Evolutionary conservation across 495 filamentous ascomycete species (phyloP).

Genomic region (Coniosporium apollinis): DNA sequence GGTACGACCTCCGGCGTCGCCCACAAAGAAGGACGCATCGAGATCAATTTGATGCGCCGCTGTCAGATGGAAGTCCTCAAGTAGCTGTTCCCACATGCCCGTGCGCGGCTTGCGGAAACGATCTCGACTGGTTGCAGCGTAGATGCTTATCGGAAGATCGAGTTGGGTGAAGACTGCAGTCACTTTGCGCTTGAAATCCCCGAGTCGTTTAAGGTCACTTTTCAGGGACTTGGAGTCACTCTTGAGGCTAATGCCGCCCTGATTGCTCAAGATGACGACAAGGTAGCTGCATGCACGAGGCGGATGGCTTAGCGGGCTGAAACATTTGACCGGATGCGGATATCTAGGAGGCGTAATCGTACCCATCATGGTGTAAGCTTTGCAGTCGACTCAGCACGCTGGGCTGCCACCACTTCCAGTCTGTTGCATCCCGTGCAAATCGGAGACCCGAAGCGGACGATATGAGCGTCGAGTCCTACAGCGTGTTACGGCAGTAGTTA

Average conservation of each 20-base stretch:
- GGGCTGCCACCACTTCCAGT: constrained; percentile 93
- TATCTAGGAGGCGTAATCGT: constrained; percentile 8
- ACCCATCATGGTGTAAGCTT: constrained; percentile 57
- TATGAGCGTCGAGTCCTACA: constrained; percentile 77
- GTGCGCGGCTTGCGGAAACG: constrained; percentile 68
- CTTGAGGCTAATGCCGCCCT: constrained; percentile 60
- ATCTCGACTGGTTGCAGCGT: constrained; percentile 71
- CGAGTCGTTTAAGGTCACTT: constrained; percentile 42
- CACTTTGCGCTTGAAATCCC: constrained; percentile 65
- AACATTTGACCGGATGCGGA: not conserved
- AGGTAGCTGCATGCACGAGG: constrained; percentile 37
- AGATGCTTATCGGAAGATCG: constrained; percentile 60
- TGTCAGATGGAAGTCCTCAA: constrained; percentile 54
- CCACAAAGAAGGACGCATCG: constrained; percentile 62
- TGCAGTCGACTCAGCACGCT: constrained; percentile 48
- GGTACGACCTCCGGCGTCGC: constrained; percentile 61
- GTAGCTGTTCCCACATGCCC: constrained; percentile 80
- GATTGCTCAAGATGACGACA: constrained; percentile 73
- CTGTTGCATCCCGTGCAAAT: constrained; percentile 48
- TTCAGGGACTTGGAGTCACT: constrained; percentile 54
- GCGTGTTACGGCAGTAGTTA: not conserved
- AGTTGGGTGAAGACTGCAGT: constrained; percentile 50
- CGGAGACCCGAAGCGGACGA: constrained; percentile 61
- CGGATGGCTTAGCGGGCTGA: constrained; percentile 1
- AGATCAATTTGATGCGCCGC: constrained; percentile 44